phyloP scores from a whole-genome alignment of 352 stramenopile genomes.

The Pythium dissotocum region DNA sequence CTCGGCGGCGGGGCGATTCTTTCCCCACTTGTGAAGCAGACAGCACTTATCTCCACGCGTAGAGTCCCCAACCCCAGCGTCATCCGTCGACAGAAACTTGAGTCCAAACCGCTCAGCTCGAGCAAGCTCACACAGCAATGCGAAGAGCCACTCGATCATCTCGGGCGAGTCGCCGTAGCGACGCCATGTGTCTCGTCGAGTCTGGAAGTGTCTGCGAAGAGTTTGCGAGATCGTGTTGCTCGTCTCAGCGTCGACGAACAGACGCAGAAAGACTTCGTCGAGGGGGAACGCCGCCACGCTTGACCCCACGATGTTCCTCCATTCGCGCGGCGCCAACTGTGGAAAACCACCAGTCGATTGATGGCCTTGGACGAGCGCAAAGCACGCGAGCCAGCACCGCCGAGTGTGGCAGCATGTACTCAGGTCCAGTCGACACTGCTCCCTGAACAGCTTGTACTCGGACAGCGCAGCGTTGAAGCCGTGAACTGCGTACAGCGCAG shows the following conservation, averaged over 20 bases:
- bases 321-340: slow-evolving; percentile 48
- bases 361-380: slow-evolving; percentile 70
- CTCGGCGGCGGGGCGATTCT: slow-evolving; percentile 49
- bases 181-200: slow-evolving; percentile 39
- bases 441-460: slow-evolving; percentile 41
- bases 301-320: slow-evolving; percentile 41
- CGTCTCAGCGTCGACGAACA: slow-evolving; percentile 75
- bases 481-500: slow-evolving; percentile 48
- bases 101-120: slow-evolving; percentile 42
- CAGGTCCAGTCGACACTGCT: neutral
- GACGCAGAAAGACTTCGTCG: slow-evolving; percentile 56
- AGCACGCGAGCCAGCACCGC: slow-evolving; percentile 36
- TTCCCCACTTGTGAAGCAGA: slow-evolving; percentile 64
- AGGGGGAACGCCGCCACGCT: slow-evolving; percentile 43
- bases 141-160: slow-evolving; percentile 76
- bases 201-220: slow-evolving; percentile 61
- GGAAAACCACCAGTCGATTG: slow-evolving; percentile 35
- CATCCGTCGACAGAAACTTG: neutral
- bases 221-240: slow-evolving; percentile 73
- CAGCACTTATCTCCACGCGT: slow-evolving; percentile 40
- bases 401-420: neutral
- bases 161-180: slow-evolving; percentile 66
- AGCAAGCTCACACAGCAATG: slow-evolving; percentile 61
- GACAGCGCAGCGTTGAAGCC: slow-evolving; percentile 54
- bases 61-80: neutral